Evolutionary conservation across 2,329 filamentous ascomycete species (phyloP).

Genomic region (Tricladium varicosporioides): DNA sequence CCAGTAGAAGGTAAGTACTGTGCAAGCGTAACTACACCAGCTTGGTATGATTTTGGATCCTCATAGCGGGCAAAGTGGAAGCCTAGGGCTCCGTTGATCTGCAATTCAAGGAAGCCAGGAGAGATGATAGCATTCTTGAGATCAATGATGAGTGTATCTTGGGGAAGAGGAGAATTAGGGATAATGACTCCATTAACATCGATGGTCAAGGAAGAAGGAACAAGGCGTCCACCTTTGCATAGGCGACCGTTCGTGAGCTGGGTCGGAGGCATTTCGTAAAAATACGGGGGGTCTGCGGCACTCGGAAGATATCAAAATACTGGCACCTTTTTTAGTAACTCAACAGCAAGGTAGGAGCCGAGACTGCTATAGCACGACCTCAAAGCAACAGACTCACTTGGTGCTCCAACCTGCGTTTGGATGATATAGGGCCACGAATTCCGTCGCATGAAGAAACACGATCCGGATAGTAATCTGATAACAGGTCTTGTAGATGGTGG

Average conservation of each 20-base stretch:
- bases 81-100: conserved; percentile 47
- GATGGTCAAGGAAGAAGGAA: conserved; percentile 23
- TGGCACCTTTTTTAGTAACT: conserved; percentile 22
- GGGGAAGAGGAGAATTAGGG: conserved; percentile 22
- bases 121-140: conserved; percentile 49
- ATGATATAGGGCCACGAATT: neutral
- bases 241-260: conserved; percentile 29
- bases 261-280: conserved; percentile 9
- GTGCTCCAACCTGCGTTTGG: neutral
- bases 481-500: no score
- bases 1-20: conserved; percentile 48
- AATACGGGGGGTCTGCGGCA: conserved; percentile 1
- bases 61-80: conserved; percentile 53
- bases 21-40: conserved; percentile 45
- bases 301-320: neutral
- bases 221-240: conserved; percentile 24
- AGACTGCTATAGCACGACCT: neutral
- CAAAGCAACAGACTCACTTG: neutral
- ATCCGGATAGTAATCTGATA: no score
- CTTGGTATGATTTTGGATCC: conserved; percentile 37
- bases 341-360: neutral
- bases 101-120: conserved; percentile 54
- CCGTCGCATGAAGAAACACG: neutral
- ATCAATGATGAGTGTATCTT: conserved; percentile 34
- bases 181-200: conserved; percentile 25